phyloP scores from a whole-genome alignment of 495 filamentous ascomycete species.

The Penicillium crystallinum region DNA sequence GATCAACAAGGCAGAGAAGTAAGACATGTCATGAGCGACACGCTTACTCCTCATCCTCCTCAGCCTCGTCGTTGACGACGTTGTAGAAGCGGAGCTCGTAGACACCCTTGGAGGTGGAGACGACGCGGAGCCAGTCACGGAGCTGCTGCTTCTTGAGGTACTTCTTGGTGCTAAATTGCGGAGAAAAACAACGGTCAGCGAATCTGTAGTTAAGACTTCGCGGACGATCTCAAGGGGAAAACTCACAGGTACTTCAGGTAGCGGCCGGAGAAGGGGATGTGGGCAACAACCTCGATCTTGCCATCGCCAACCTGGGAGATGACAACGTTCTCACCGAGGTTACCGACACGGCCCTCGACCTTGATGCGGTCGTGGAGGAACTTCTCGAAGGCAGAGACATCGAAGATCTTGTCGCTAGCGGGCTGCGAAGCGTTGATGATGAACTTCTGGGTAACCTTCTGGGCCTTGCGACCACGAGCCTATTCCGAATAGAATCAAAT shows the following conservation, averaged over 20 bases:
- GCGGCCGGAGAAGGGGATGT: conserved; percentile 95
- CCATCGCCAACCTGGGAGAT: conserved; percentile 89
- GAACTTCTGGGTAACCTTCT: conserved; percentile 78
- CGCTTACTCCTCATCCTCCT: conserved; percentile 95
- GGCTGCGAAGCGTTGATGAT: conserved; percentile 98
- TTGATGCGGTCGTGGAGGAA: conserved; percentile 99
- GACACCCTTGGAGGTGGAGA: conserved; percentile 91
- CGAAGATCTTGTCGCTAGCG: conserved; percentile 99
- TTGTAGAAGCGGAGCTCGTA: conserved; percentile 99
- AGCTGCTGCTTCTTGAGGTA: conserved; percentile 99
- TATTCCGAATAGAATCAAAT: conserved; percentile 38
- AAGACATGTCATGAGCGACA: conserved; percentile 7
- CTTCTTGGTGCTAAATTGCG: conserved; percentile 82
- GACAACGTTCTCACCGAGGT: conserved; percentile 88
- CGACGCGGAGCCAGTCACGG: conserved; percentile 98
- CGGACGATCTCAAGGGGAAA: neutral
- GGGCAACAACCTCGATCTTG: conserved; percentile 95
- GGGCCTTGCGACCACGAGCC: conserved; percentile 55
- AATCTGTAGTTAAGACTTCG: neutral
- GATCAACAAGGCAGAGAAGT: conserved; percentile 13
- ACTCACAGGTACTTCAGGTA: conserved; percentile 99
- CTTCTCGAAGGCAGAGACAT: conserved; percentile 97
- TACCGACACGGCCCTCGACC: conserved; percentile 94
- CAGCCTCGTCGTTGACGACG: conserved; percentile 93
- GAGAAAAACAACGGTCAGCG: conserved; percentile 9